phyloP scores from a whole-genome alignment of 495 filamentous ascomycete species.

The Annulohypoxylon bovei region DNA sequence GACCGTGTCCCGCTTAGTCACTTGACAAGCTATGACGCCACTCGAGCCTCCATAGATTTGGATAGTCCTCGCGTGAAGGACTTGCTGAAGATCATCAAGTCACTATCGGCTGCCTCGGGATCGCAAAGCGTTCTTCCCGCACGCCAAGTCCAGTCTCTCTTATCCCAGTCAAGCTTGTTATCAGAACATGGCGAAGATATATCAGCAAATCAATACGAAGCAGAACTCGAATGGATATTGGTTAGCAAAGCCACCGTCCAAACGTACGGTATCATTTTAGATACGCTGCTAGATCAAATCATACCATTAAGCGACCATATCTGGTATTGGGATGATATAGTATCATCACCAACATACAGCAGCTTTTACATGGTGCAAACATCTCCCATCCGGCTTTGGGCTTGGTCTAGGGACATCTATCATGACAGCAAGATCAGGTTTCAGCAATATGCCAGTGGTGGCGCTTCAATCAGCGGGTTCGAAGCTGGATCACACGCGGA shows the following conservation, averaged over 20 bases:
- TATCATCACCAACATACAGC: slow-evolving; percentile 75
- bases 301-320: slow-evolving; percentile 85
- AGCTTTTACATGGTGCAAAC: slow-evolving; percentile 85
- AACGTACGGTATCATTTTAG: slow-evolving; percentile 79
- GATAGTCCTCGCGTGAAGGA: slow-evolving; percentile 55
- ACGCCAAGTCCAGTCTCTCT: slow-evolving; percentile 64
- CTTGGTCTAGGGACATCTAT: slow-evolving; percentile 71
- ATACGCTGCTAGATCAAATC: slow-evolving; percentile 78
- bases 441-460: slow-evolving; percentile 46
- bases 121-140: slow-evolving; percentile 63
- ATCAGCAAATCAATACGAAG: slow-evolving; percentile 60
- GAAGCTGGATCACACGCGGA: slow-evolving; percentile 26
- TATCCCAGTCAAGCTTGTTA: slow-evolving; percentile 65
- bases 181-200: slow-evolving; percentile 44
- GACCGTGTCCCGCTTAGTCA: slow-evolving; percentile 68
- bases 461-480: background rate
- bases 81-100: slow-evolving; percentile 71
- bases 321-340: slow-evolving; percentile 90
- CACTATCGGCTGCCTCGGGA: slow-evolving; percentile 72
- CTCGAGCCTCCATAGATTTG: slow-evolving; percentile 42
- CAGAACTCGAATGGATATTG: slow-evolving; percentile 87
- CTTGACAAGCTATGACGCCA: slow-evolving; percentile 47
- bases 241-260: slow-evolving; percentile 87
- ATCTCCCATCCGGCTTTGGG: slow-evolving; percentile 75
- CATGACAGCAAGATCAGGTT: slow-evolving; percentile 62